Base-by-base conservation (phyloP, 371 early-diverging fungal genomes). In the Mortierella sp. region DNA sequence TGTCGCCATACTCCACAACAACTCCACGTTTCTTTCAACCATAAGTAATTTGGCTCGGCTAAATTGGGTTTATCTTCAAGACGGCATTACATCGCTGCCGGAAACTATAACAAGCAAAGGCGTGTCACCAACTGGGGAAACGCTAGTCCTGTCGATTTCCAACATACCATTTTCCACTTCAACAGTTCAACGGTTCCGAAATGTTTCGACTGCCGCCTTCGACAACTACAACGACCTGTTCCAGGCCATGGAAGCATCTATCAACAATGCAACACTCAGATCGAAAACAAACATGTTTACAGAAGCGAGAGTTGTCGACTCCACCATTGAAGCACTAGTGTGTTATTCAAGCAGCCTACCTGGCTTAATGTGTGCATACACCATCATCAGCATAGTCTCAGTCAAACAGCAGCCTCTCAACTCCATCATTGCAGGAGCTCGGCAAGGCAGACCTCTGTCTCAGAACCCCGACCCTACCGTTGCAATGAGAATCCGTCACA, bases 241-340 rank as follows among this genome's bases (percentile, higher is more conserved):
- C 11, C 43, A 22, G 29, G 64, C 70, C 44, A 68, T 68, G 69
- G 55, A 55, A 31, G 2, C 26, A 7, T 53, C 58, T n/a, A 16
- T 68, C 26, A 55, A 16, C 8, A 55, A 40, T 19, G 55, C 40
- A 2, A 6, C 41, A 10, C 24, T 40, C 52, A 47, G 26, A 66
- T 22, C 40, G 41, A 64, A 64, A 22, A 22, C 39, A 13, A 10
- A 10, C n/a, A 41, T 55, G 4, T 34, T 68, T n/a, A 10, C 7
- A 1, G 69, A 68, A 43, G n/a, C 61, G 6, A 58, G 9, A 37
- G n/a, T n/a, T n/a, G n/a, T n/a, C n/a, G n/a, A n/a, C n/a, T n/a
- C n/a, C n/a, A n/a, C n/a, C n/a, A n/a, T n/a, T n/a, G n/a, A n/a
- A n/a, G n/a, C n/a, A n/a, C n/a, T n/a, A n/a, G n/a, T n/a, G n/a